Base-by-base conservation (phyloP, 176 grass and related monocot species). In the Paspalum vaginatum region DNA sequence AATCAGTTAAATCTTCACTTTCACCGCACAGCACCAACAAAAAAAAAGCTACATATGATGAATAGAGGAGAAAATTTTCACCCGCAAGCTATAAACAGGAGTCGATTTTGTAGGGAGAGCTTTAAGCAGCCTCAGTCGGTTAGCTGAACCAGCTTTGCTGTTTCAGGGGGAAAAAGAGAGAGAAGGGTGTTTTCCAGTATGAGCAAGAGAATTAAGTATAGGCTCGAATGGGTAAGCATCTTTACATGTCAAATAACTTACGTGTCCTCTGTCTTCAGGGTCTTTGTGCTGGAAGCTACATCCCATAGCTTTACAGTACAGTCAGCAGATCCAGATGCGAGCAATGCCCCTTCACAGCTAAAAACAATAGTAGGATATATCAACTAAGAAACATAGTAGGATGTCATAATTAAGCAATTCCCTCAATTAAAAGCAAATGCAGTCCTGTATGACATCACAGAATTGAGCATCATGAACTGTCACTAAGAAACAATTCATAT, bases 291-390 rank as follows among this genome's bases (percentile, higher is more conserved):
- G 79, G 86, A 83, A 72, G 92, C 70, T 5, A 98, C 86, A 86
- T 98, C 96, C 96, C 96, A 98, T 20, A 98, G 87, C 91, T 95
- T 95, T 37, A 98, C 86, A 53, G 91, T 95, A 83, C 92, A 93
- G 67, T 98, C 95, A 9, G 92, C 96, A 14, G 96, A 93, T 81
- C 92, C 96, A 45, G 96, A 98, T 68, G 96, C 92, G 91, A 98
- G 92, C 76, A 98, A 84, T 52, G 96, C 86, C 68, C 96, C 92
- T 86, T 95, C 96, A 73, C 90, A 94, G 68, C 96, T 98, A 79
- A 70, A n/a, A 59, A 81, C 15, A 70, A 76, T 25, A 77, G 39
- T 18, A 51, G 44, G 51, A 65, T 43, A 54, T 17, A 51, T 60
- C 81, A 41, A 65, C 22, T 51, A 67, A 27, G 43, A n/a, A n/a